Percentiles rank a stretch among this genome's conserved stretches.
phyloP scores from a whole-genome alignment of 2,329 filamentous ascomycete genomes.

The Sarocladium kiliense region DNA sequence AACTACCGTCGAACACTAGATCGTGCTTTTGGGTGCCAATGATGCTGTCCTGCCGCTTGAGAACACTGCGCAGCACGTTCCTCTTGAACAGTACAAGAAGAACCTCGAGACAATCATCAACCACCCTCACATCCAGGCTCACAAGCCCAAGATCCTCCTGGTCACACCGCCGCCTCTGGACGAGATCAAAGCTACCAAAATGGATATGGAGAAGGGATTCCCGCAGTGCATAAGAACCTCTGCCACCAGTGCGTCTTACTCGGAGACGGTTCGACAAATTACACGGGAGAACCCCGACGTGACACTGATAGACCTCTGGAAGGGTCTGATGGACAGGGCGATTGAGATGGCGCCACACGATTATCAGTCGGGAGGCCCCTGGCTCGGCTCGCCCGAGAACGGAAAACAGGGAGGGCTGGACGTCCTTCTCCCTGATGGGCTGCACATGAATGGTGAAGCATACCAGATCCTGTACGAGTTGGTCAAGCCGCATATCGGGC shows the following conservation, averaged over 20 bases:
- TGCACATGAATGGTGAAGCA: constrained; percentile 50
- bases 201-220: constrained; percentile 43
- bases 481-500: constrained; percentile 42
- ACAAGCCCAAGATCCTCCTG: constrained; percentile 69
- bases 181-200: constrained; percentile 57
- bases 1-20: constrained; percentile 35
- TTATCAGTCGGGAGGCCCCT: constrained; percentile 42
- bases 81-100: constrained; percentile 66
- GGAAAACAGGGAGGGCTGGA: constrained; percentile 47
- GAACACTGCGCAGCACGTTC: constrained; percentile 67
- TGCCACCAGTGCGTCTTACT: constrained; percentile 48
- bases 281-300: constrained; percentile 63
- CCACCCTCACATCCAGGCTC: constrained; percentile 64
- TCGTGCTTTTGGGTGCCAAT: constrained; percentile 84
- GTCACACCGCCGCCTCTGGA: constrained; percentile 81
- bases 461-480: constrained; percentile 48
- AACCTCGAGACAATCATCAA: constrained; percentile 69
- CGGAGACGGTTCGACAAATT: constrained; percentile 59
- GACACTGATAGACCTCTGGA: constrained; percentile 74
- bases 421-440: constrained; percentile 49
- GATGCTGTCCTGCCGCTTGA: constrained; percentile 68
- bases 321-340: constrained; percentile 68
- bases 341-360: constrained; percentile 52
- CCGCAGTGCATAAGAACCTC: constrained; percentile 37
- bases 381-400: constrained; percentile 44